Conservation (phyloP, 768 basidiomycete genomes). For the Trametes maxima region DNA sequence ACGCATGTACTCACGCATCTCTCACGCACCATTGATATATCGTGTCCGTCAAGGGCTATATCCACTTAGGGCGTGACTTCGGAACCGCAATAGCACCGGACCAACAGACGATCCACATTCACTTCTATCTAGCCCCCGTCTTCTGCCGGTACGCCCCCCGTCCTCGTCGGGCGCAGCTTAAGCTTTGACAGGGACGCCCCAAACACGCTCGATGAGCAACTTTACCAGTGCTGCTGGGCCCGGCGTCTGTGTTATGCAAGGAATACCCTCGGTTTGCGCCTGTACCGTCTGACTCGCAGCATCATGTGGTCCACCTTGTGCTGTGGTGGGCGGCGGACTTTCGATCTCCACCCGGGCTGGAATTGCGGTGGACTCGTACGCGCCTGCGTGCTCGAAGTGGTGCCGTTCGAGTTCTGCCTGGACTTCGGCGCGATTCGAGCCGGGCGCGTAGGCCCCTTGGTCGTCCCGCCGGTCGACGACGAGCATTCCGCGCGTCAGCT, state of each 20-base stretch:
- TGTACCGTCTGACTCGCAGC: neutral
- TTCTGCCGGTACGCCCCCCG: constrained; percentile 10
- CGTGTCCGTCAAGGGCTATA: neutral
- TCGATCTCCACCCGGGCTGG: constrained; percentile 60
- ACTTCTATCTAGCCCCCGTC: neutral
- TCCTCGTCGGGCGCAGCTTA: constrained; percentile 12
- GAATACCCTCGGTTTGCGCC: constrained; percentile 29
- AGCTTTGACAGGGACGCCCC: constrained; percentile 40
- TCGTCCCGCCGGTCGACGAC: constrained; percentile 79
- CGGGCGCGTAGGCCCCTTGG: constrained; percentile 62
- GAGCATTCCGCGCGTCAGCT: constrained; percentile 85
- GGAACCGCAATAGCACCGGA: constrained; percentile 4
- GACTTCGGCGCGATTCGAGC: constrained; percentile 63
- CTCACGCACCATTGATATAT: constrained; percentile 1
- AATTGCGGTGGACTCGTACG: constrained; percentile 51
- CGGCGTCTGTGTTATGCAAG: constrained; percentile 60
- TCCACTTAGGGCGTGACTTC: neutral
- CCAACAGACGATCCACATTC: neutral
- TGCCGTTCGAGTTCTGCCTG: constrained; percentile 53
- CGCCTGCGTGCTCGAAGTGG: constrained; percentile 33
- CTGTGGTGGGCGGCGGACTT: neutral
- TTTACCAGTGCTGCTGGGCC: constrained; percentile 54
- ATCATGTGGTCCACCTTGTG: neutral
- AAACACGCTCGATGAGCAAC: constrained; percentile 56
- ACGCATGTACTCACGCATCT: constrained; percentile 6